A percentile compares a stretch with the other conserved stretches of the same genome.
phyloP scores from a whole-genome alignment of 352 stramenopile species.

The Phytophthora sojae region DNA sequence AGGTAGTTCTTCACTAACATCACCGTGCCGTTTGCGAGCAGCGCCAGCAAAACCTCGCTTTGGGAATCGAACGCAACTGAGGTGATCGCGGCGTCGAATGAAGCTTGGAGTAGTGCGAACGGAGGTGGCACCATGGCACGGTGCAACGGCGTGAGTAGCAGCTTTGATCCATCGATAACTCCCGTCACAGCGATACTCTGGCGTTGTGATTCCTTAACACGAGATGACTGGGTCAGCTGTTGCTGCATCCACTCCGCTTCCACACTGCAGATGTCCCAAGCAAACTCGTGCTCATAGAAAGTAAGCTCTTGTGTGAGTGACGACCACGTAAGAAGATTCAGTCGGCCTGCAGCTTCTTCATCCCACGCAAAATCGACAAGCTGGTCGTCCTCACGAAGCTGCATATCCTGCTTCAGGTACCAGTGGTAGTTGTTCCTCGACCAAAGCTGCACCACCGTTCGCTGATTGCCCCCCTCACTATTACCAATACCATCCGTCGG shows the following conservation, averaged over 20 bases:
- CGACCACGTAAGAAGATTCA: slow-evolving; percentile 50
- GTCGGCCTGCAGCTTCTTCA: slow-evolving; percentile 46
- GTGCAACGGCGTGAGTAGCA: slow-evolving; percentile 78
- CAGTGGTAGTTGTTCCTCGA: slow-evolving; percentile 86
- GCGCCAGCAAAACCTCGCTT: slow-evolving; percentile 43
- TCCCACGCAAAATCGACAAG: slow-evolving; percentile 65
- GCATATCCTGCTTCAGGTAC: slow-evolving; percentile 81
- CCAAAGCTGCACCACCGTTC: slow-evolving; percentile 70
- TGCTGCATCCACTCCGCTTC: slow-evolving; percentile 21
- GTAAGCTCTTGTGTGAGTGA: slow-evolving; percentile 7
- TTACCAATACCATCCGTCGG: background rate
- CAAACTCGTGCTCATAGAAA: slow-evolving; percentile 64
- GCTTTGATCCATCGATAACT: slow-evolving; percentile 63
- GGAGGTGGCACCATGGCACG: slow-evolving; percentile 73
- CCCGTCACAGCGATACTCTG: slow-evolving; percentile 52
- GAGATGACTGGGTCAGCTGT: background rate
- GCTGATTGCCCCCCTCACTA: background rate
- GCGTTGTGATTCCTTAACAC: background rate
- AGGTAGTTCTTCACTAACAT: slow-evolving; percentile 62
- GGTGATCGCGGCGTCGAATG: slow-evolving; percentile 56
- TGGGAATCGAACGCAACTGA: slow-evolving; percentile 63
- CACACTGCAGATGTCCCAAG: slow-evolving; percentile 48
- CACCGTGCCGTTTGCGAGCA: slow-evolving; percentile 53
- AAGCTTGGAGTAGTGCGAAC: slow-evolving; percentile 54
- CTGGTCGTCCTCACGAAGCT: slow-evolving; percentile 23